Conservation (phyloP, 2,329 filamentous ascomycete species). For the Colletotrichum eleusines region DNA sequence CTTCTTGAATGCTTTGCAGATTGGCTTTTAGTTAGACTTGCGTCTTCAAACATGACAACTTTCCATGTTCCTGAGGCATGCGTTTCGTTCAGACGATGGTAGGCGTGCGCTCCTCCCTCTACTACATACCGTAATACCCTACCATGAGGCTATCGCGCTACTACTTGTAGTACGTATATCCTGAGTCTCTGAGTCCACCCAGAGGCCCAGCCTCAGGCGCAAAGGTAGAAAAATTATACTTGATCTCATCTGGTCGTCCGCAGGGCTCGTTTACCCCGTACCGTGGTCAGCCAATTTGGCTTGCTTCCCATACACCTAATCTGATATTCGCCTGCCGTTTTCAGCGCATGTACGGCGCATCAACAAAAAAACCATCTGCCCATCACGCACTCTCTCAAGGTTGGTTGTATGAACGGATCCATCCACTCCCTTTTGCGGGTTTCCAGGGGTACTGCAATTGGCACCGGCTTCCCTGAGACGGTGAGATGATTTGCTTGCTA, state of each 20-base stretch:
- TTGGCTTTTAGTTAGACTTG: conserved; percentile 33
- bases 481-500: background rate
- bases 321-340: conserved; percentile 6
- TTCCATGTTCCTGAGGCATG: conserved; percentile 24
- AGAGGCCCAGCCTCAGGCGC: background rate
- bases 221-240: conserved; percentile 17
- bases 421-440: background rate
- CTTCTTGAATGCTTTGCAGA: background rate
- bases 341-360: conserved; percentile 1
- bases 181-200: background rate
- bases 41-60: conserved; percentile 36
- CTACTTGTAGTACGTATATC: too few relatives aligned
- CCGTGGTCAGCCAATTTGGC: conserved; percentile 8
- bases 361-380: background rate
- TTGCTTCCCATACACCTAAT: background rate
- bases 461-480: background rate
- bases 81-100: conserved; percentile 37
- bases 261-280: conserved; percentile 9
- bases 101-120: conserved; percentile 11
- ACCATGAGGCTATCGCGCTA: too few relatives aligned
- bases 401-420: too few relatives aligned
- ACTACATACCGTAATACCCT: too few relatives aligned
- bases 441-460: background rate
- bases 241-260: conserved; percentile 29
- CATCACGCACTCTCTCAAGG: background rate